Evolutionary conservation across 2,329 filamentous ascomycete genomes (phyloP), one percentile per base, ranked within the genome.

Genomic region (Hirsutella thompsonii): DNA sequence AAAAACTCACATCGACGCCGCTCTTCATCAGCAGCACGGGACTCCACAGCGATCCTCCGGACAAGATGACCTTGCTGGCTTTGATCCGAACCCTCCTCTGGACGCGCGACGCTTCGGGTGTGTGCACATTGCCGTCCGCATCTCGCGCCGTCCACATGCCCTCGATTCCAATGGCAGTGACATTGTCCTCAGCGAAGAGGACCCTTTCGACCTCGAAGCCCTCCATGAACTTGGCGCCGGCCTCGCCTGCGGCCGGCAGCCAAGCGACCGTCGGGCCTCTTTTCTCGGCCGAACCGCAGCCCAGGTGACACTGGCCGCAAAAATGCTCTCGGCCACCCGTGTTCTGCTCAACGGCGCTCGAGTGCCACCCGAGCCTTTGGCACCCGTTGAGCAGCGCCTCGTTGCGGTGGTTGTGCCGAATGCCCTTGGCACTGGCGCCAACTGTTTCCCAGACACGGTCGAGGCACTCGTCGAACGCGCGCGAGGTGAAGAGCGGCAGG

Each of bases 141-240:
- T 86, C 83, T 44, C 84, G 73, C 1, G 82, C 81, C 3, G 71
- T 76, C 89, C 87, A 94, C 6, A 66, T 67, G 2, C 88, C 89
- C 43, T 76, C 63, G 1, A 94, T 70, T 0, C 89, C 89, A 1
- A 70, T 72, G 0, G 84, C 85, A 4, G 69, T 70, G 48, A 70
- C 74, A 8, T 62, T 64, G 33, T 55, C 54, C 13, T 71, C 65
- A 19, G 79, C 74, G 55, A 94, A 94, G 0, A 83, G 48, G 14
- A 95, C 67, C 44, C 72, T 72, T 11, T 84, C 74, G 0, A 79
- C 83, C 18, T 78, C 61, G 52, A 92, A 86, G 0, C 88, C 88
- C 64, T 95, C 87, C 43, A 93, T 74, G 55, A 94, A 94, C 47
- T 73, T 68, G 1, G 88, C 84, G 0, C 88, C 88, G 1, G 83